These are phyloP conservation scores for Aspergillus pseudotamarii DNA, from an alignment of 2,329 filamentous ascomycete genomes.

Conservation along the genomic window DNA sequence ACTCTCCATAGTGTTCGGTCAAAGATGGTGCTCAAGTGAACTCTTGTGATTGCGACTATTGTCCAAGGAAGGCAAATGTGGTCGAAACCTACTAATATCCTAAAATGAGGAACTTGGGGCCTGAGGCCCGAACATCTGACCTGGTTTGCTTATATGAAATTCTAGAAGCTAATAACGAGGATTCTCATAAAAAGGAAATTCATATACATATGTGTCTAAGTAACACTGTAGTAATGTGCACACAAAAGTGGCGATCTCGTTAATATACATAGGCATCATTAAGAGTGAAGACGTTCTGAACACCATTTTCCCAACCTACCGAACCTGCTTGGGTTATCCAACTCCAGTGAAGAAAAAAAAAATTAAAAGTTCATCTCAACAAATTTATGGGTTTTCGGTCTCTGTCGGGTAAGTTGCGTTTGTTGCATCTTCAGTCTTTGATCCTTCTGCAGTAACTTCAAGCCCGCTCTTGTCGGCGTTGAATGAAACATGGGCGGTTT, in stretches of 20 bases:
- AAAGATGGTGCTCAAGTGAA: neutral
- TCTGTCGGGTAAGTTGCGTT: constrained; percentile 18
- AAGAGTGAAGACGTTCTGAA: neutral
- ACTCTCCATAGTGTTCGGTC: neutral
- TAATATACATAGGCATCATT: constrained; percentile 8
- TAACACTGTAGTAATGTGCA: constrained; percentile 13
- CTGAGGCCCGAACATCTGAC: neutral
- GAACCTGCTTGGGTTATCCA: neutral
- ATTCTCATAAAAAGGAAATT: neutral
- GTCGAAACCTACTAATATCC: neutral
- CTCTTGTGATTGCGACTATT: neutral
- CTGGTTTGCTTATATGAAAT: neutral
- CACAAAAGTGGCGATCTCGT: constrained; percentile 2
- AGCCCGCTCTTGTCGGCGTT: constrained; percentile 64
- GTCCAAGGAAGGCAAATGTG: neutral
- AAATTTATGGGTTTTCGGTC: constrained; percentile 13
- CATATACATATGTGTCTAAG: neutral
- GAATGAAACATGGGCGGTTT: constrained; percentile 71
- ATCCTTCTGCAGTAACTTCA: constrained; percentile 47
- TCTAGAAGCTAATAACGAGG: neutral
- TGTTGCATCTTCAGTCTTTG: constrained; percentile 14
- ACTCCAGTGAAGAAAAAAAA: neutral
- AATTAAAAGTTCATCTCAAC: neutral
- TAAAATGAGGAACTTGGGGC: neutral
- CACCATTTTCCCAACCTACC: neutral